Percentiles rank a stretch among this genome's conserved stretches.
These are phyloP conservation scores for Aspergillus vadensis DNA, from an alignment of 2,329 filamentous ascomycete genomes.

Conservation along the genomic window DNA sequence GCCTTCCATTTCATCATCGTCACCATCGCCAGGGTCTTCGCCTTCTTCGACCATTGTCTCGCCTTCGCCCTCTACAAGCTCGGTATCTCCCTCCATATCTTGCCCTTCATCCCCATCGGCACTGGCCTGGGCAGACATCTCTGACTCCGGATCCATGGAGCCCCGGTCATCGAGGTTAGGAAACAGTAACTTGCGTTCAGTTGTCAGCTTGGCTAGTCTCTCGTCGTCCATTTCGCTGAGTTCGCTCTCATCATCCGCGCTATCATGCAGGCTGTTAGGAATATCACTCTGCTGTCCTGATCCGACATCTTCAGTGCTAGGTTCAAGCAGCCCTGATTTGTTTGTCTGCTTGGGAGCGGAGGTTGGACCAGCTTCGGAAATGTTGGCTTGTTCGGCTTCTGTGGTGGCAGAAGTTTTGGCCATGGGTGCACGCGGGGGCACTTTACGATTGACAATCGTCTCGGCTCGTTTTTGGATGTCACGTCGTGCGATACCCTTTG, in stretches of 20 bases:
- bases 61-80: constrained; percentile 12
- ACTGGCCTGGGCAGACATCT: constrained; percentile 11
- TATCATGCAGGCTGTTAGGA: constrained; percentile 64
- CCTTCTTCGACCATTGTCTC: constrained; percentile 19
- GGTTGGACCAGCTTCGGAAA: constrained; percentile 42
- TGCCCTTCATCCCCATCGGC: constrained; percentile 25
- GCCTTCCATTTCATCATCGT: constrained; percentile 16
- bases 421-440: constrained; percentile 32
- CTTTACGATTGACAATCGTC: constrained; percentile 51
- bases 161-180: constrained; percentile 28
- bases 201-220: constrained; percentile 31
- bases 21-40: constrained; percentile 20
- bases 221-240: constrained; percentile 62
- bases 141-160: constrained; percentile 28
- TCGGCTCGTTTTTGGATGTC: constrained; percentile 63
- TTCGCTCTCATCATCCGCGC: constrained; percentile 69
- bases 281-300: constrained; percentile 53
- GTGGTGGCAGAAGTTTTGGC: constrained; percentile 25
- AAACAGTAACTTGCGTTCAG: constrained; percentile 27
- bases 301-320: constrained; percentile 48
- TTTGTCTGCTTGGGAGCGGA: constrained; percentile 34
- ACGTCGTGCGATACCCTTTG: constrained; percentile 61
- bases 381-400: constrained; percentile 25
- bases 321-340: constrained; percentile 6
- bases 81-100: constrained; percentile 19